Evolutionary conservation across 352 stramenopile genomes (phyloP), one percentile per base, ranked within the genome.

Genomic region (Phytophthora parvispora): DNA sequence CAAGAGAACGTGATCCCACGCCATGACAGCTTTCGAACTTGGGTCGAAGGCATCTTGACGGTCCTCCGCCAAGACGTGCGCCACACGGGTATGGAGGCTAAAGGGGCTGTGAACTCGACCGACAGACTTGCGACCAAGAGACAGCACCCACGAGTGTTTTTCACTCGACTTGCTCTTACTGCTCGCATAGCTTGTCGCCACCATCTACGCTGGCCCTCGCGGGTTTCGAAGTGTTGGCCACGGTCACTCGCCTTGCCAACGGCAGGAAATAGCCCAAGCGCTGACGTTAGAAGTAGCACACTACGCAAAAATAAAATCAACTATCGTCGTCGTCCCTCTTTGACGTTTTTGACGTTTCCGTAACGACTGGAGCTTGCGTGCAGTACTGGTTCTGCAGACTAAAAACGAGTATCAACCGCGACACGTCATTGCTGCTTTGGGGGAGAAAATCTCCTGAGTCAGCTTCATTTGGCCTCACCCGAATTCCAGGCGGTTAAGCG

Each of bases 1-100:
- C 13, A 94, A 55, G 32, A 94, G 51, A 10, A 86, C 20, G 49
- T 92, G 77, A 18, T 89, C 68, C 87, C 83, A 94, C 8, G 69
- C 25, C 38, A 78, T 81, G 51, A 91, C 67, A 16, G 20, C 52
- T 6, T 12, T 28, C 18, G 80, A 58, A 18, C 89, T 78, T 0
- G 87, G 84, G 40, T 92, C 82, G 24, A 92, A 75, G 0, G 87
- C 80, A 25, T 83, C 63, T 34, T 70, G 45, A 28, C 54, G 18
- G 7, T 70, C 63, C 50, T 90, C 62, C 15, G 53, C 62, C 25
- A 69, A 45, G 9, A 64, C 53, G 15, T 57, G 63, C 6, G 63
- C 28, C 28, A 70, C 8, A 2, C 63, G 43, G 3, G 63, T 66
- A n/a, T 70, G 63, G 8, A 70, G 55, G 28, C 63, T 70, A 18